Evolutionary conservation across 768 basidiomycete species (phyloP), one percentile per base, ranked within the genome.

Genomic region (Lepiota brunneoincarnata): DNA sequence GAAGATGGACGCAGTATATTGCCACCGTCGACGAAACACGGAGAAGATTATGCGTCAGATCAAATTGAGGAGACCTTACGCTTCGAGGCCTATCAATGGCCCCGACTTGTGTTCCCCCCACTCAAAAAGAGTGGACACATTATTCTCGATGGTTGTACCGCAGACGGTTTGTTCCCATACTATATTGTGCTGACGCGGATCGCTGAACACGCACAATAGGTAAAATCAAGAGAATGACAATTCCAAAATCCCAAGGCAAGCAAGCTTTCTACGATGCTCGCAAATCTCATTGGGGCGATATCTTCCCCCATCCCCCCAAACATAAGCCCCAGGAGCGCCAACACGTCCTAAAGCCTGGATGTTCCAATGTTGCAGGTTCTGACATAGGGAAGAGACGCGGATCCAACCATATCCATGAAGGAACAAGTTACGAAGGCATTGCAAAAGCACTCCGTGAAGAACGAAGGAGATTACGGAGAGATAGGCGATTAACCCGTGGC

Each of bases 221-320:
- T 28, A 86, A 91, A 70, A 88, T 98, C 43, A 89, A 94, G 80
- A 86, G 96, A 4, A 73, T 95, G 69, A 96, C 89, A 4, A 85
- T 96, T 36, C 91, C 96, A 0, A 93, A 84, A 61, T 95, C 92
- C 2, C 94, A 95, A 71, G 94, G 94, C n/a, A 95, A 93, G 67
- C 94, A 98, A 62, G 79, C 83, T 0, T 99, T 84, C 65, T 93
- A 98, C 65, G 97, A 98, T 67, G 94, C 95, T 2, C 85, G 95
- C 34, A 98, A 98, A 72, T 86, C 91, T 0, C 71, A 69, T 9
- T 98, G 96, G 95, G 97, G 97, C 17, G 97, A 98, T 66, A 75
- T 92, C 20, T 98, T 98, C 70, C 97, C 97, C 18, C 95, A 98
- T 64, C 70, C 75, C 15, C 83, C 93, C 4, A 94, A 93, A 69